These are phyloP conservation scores for Marchantia polymorpha DNA, from an alignment of 225 moss, liverwort and hornwort species.

Conservation along the genomic window DNA sequence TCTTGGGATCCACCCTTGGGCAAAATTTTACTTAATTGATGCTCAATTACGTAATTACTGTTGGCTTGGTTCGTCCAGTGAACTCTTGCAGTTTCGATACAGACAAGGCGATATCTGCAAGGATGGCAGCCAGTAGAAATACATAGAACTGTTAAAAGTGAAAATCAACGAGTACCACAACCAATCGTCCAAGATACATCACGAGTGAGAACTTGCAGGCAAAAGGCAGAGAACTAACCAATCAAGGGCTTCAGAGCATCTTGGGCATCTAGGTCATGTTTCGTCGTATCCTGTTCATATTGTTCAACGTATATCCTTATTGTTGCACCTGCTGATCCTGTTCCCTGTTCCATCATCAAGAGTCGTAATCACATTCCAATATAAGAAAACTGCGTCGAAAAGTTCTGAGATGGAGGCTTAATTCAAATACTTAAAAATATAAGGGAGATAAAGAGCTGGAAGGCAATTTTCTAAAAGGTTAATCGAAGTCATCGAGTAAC, in stretches of 20 bases:
- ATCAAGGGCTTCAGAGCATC: slow-evolving; percentile 77
- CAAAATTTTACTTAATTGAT: not conserved
- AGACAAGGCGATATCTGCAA: slow-evolving; percentile 60
- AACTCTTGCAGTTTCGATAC: slow-evolving; percentile 71
- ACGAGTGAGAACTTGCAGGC: not conserved
- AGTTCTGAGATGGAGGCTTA: not conserved
- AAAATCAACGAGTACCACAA: not conserved
- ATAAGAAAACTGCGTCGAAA: not conserved
- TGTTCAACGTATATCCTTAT: slow-evolving; percentile 86
- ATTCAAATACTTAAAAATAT: not conserved
- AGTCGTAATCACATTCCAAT: not conserved
- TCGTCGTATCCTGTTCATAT: slow-evolving; percentile 64
- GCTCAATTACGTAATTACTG: slow-evolving; percentile 71
- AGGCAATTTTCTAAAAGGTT: not conserved
- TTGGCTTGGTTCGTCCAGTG: slow-evolving; percentile 84
- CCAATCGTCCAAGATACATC: not conserved
- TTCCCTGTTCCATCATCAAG: slow-evolving; percentile 43
- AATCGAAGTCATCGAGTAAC: not conserved
- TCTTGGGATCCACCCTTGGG: not conserved
- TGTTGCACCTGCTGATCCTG: slow-evolving; percentile 90
- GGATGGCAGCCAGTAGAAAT: not conserved
- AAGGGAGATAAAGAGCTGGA: too few relatives aligned
- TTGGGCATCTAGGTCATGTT: slow-evolving; percentile 77
- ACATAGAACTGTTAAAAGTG: not conserved
- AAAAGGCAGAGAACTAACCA: slow-evolving; percentile 22